A percentile compares a stretch with the other conserved stretches of the same genome.
Conservation (phyloP, 371 early-diverging fungal genomes). For the Choanephora cucurbitarum region DNA sequence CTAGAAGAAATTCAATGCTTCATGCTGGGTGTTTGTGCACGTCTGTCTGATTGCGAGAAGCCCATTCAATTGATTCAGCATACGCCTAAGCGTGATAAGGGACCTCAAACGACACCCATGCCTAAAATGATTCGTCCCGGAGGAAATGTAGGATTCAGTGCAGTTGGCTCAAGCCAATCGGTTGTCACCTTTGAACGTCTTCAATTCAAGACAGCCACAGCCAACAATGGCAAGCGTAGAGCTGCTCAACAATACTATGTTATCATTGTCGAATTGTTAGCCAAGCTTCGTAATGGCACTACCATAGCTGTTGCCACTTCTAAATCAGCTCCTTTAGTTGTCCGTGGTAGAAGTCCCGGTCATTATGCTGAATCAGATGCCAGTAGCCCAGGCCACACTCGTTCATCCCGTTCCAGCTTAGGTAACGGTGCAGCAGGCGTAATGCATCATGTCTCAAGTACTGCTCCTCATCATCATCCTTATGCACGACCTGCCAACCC, state of each 20-base stretch:
- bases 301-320: slow-evolving; percentile 61
- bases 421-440: slow-evolving; percentile 1
- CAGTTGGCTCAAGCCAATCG: slow-evolving; percentile 43
- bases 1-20: slow-evolving; percentile 54
- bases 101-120: slow-evolving; percentile 76
- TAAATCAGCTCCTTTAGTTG: slow-evolving; percentile 79
- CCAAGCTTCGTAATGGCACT: slow-evolving; percentile 51
- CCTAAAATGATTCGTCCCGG: slow-evolving; percentile 61
- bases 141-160: slow-evolving; percentile 50
- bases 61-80: slow-evolving; percentile 83
- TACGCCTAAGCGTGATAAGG: slow-evolving; percentile 93
- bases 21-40: slow-evolving; percentile 67
- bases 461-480: slow-evolving; percentile 10
- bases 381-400: slow-evolving; percentile 15
- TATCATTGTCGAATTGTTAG: slow-evolving; percentile 65
- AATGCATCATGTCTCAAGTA: neutral
- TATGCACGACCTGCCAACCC: slow-evolving; percentile 46
- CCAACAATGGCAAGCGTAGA: slow-evolving; percentile 84
- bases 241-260: slow-evolving; percentile 90
- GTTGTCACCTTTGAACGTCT: slow-evolving; percentile 84
- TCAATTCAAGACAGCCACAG: slow-evolving; percentile 93
- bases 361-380: slow-evolving; percentile 73
- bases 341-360: slow-evolving; percentile 89
- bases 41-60: slow-evolving; percentile 57
- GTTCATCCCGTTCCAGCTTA: slow-evolving; percentile 49